These are phyloP conservation scores for Plasmodium yoelii DNA, from an alignment of 169 alveolate genomes.

Conservation along the genomic window DNA sequence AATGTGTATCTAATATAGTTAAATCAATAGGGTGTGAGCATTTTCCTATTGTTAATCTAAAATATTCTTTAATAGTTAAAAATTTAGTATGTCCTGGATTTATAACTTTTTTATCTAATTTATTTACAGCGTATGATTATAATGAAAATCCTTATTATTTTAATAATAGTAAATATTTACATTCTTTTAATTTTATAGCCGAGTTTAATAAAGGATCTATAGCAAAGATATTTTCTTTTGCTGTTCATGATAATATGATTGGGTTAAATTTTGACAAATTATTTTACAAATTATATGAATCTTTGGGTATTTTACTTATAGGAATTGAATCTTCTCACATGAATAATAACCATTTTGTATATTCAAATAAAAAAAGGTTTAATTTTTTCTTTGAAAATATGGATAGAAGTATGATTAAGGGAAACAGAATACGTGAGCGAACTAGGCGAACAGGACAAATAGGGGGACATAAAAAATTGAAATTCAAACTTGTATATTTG, in stretches of 20 bases:
- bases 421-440: too few species aligned
- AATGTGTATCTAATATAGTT: constrained; percentile 57
- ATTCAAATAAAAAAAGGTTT: neutral
- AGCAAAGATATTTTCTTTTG: constrained; percentile 61
- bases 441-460: too few species aligned
- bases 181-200: constrained; percentile 19
- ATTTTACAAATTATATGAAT: constrained; percentile 44
- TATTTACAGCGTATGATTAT: constrained; percentile 65
- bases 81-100: constrained; percentile 57
- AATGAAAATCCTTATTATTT: constrained; percentile 10
- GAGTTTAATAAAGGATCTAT: constrained; percentile 64
- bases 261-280: constrained; percentile 71
- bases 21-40: constrained; percentile 68
- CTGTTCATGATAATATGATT: constrained; percentile 61
- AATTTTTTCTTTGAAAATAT: too few species aligned
- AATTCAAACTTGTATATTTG: constrained; percentile 35
- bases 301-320: constrained; percentile 67
- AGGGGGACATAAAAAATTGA: neutral
- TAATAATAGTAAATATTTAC: constrained; percentile 11
- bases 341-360: neutral
- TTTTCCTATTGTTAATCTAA: constrained; percentile 58
- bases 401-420: too few species aligned
- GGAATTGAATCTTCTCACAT: constrained; percentile 55
- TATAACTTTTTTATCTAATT: constrained; percentile 46
- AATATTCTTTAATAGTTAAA: constrained; percentile 67